phyloP scores from a whole-genome alignment of 1,139 yeast species.

The Debaryomyces sp. region DNA sequence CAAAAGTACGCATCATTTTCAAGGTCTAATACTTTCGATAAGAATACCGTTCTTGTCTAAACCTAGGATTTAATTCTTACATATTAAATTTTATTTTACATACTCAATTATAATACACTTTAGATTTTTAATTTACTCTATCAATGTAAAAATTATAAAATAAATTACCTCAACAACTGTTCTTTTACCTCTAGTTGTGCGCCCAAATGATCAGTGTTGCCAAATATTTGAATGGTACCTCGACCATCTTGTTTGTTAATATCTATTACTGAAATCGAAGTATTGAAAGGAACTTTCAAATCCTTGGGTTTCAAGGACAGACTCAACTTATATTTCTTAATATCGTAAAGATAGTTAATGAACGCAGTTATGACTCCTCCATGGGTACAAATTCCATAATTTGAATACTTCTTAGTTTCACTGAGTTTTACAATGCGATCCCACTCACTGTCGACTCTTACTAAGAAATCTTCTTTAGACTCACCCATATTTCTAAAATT shows the following conservation, averaged over 20 bases:
- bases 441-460: slow-evolving; percentile 56
- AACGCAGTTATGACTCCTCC: slow-evolving; percentile 83
- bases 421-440: slow-evolving; percentile 43
- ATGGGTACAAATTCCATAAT: slow-evolving; percentile 72
- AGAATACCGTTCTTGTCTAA: slow-evolving; percentile 11
- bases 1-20: slow-evolving; percentile 62
- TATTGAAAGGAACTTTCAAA: slow-evolving; percentile 69
- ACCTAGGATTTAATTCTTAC: background rate
- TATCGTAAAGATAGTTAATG: slow-evolving; percentile 46
- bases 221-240: slow-evolving; percentile 54
- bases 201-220: slow-evolving; percentile 67
- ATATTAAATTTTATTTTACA: background rate
- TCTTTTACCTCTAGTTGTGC: slow-evolving; percentile 57
- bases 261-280: slow-evolving; percentile 70
- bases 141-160: background rate
- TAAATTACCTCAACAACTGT: slow-evolving; percentile 35
- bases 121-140: background rate
- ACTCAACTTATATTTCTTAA: slow-evolving; percentile 38
- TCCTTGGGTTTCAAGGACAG: slow-evolving; percentile 39
- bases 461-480: slow-evolving; percentile 43
- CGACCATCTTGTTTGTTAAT: slow-evolving; percentile 35
- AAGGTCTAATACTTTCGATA: slow-evolving; percentile 44
- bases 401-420: slow-evolving; percentile 34
- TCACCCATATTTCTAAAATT: slow-evolving; percentile 57
- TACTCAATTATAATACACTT: background rate